These are phyloP conservation scores for Haplosporangium sp. DNA, from an alignment of 371 early-diverging fungal genomes.

Conservation along the genomic window DNA sequence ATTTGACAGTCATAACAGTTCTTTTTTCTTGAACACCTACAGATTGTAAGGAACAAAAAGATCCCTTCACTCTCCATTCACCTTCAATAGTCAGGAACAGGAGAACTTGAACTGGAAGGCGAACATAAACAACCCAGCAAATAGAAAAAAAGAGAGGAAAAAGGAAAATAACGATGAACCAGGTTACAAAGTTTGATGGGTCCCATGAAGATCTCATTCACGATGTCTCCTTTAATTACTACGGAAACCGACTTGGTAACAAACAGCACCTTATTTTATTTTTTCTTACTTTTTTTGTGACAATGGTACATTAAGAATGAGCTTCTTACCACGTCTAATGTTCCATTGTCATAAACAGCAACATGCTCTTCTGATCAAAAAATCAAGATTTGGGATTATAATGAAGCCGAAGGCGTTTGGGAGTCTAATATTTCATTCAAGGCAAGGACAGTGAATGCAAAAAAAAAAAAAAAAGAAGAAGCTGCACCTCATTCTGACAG, in stretches of 20 bases:
- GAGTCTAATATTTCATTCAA: slow-evolving; percentile 88
- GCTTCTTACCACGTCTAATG: too few species aligned
- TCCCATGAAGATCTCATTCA: slow-evolving; percentile 95
- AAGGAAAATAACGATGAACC: slow-evolving; percentile 54
- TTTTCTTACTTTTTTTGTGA: not conserved
- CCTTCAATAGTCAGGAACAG: not conserved
- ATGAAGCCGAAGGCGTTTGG: slow-evolving; percentile 78
- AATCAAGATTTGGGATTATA: slow-evolving; percentile 93
- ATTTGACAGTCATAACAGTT: not conserved
- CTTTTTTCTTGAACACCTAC: not conserved
- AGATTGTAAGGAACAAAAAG: not conserved
- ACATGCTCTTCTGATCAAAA: slow-evolving; percentile 94
- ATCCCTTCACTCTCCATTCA: not conserved
- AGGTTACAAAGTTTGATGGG: slow-evolving; percentile 74
- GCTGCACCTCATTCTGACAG: not conserved
- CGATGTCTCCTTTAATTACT: slow-evolving; percentile 91
- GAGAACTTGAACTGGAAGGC: not conserved
- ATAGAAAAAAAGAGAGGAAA: not conserved
- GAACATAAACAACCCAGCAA: not conserved
- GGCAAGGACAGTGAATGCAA: slow-evolving; percentile 51
- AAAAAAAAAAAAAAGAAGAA: not conserved
- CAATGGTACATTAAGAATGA: not conserved
- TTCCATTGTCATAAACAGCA: slow-evolving; percentile 23
- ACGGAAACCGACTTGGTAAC: slow-evolving; percentile 85
- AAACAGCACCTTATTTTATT: not conserved